These are phyloP conservation scores for Diaporthe velutina DNA, from an alignment of 2,329 filamentous ascomycete genomes.

Conservation along the genomic window DNA sequence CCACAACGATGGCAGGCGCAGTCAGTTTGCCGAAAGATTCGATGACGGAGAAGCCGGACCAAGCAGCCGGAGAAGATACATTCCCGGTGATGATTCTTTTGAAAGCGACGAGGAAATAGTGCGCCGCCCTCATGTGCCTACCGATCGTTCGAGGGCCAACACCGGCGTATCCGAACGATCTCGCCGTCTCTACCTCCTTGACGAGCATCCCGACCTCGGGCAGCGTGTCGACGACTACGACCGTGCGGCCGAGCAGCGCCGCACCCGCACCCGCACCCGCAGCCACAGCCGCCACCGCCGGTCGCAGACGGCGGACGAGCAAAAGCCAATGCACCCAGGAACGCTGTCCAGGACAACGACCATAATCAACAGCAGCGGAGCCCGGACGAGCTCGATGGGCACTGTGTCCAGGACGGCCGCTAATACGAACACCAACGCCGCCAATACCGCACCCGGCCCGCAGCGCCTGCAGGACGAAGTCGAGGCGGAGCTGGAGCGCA, in stretches of 20 bases:
- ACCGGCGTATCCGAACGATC: conserved; percentile 17
- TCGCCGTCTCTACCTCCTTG: conserved; percentile 30
- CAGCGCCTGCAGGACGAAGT: conserved; percentile 25
- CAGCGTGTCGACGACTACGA: not conserved
- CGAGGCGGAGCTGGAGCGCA: conserved; percentile 16
- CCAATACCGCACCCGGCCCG: not conserved
- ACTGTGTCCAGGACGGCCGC: conserved; percentile 1
- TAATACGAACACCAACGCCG: not conserved
- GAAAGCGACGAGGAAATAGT: conserved; percentile 30
- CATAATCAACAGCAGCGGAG: conserved; percentile 16
- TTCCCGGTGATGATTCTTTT: not conserved
- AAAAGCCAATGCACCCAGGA: not conserved
- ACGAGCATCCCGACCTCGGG: conserved; percentile 20
- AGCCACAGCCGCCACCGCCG: conserved; percentile 19
- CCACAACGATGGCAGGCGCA: conserved; percentile 8
- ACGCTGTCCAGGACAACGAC: conserved; percentile 19
- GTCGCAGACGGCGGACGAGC: not conserved
- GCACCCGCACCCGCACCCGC: conserved; percentile 4
- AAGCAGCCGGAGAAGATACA: not conserved
- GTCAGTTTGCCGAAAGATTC: not conserved
- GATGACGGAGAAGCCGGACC: not conserved
- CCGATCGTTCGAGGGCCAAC: conserved; percentile 19
- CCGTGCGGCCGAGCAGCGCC: not conserved
- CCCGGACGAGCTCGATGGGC: conserved; percentile 16
- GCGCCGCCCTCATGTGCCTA: not conserved